Base-by-base conservation (phyloP, 352 stramenopile genomes). In the Pythium utonaiense region DNA sequence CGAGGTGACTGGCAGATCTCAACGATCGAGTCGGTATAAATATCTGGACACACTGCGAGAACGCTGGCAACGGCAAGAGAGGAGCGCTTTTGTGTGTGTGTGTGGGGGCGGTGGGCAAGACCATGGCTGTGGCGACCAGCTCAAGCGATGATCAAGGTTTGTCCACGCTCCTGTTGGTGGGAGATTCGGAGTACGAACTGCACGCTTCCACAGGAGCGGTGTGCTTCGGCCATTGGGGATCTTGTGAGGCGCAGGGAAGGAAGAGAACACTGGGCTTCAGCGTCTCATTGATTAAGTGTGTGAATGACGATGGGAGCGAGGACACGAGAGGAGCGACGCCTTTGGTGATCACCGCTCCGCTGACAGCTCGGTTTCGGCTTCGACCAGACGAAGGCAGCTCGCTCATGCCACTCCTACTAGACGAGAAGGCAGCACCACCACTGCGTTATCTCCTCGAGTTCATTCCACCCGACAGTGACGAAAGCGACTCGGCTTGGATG, bases 281-380 rank as follows among this genome's bases (percentile, higher is more conserved):
- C 2, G 12, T 64, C 3, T 52, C 49, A 10, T 34, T 69, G 25
- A 17, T 41, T 9, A 17, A 27, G 28, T 34, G 19, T 8, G 25
- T 9, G 49, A 38, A 13, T n/a, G 34, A 16, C 8, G 22, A 51
- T 33, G 27, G 1, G 33, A n/a, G 6, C 10, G n/a, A 57, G 4
- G 4, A 4, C 10, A 27, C 30, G 27, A 24, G 10, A 33, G 45
- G 42, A 2, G 41, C 31, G 1, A 38, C 87, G 14, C 77, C 79
- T 0, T 63, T 89, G 14, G 70, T 87, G 19, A 56, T 87, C 57
- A 84, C 79, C 24, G 51, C 64, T 6, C 81, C 77, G 8, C 74
- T 76, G 38, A 89, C 75, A 14, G 6, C 53, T 28, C 72, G 77
- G 6, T 91, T 89, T 53, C 61, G 64, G 16, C 58, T 60, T 9